Evolutionary conservation across 768 basidiomycete genomes (phyloP), one percentile per base, ranked within the genome.

Genomic region (Collybia mongolica): DNA sequence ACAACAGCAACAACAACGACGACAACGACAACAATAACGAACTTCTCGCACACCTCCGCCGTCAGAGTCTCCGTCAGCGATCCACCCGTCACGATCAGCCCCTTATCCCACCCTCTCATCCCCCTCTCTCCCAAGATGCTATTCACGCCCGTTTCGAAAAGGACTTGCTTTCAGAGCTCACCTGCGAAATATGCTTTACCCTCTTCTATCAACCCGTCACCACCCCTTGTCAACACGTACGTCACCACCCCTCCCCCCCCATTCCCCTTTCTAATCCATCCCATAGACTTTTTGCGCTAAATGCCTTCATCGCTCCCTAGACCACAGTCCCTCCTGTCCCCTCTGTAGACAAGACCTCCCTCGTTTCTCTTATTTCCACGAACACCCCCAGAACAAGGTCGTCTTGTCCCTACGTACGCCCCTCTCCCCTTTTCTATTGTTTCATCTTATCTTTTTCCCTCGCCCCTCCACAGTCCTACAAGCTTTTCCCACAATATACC

Each of bases 191-290:
- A 28, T 98, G 96, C 69, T 89, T 89, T 62, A 78, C 79, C 62
- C 71, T 97, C 35, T 74, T 94, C 56, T 84, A 84, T 69, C 83
- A 91, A 55, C 94, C 96, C 5, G 76, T 94, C 44, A 98, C 96
- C 14, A 90, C 95, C 2, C 90, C 92, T 11, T 98, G 96, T 67
- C 95, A 98, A 66, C 96, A 98, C 70, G 92, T 90, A 62, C 61
- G 86, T 76, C 41, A 40, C 28, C 48, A 46, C 42, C 41, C 36
- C 57, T 49, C 29, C 32, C 15, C 49, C 47, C 29, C 40, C 38
- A 43, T 46, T 47, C 43, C 49, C 14, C 52, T 57, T 52, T 52
- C 51, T 41, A 36, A 18, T 22, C 17, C 1, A 50, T 49, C 5
- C 18, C 43, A 7, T 60, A 95, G 91, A 93, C 94, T 0, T 98